phyloP scores from a whole-genome alignment of 2,329 filamentous ascomycete species.

The Aspergillus aculeatus region DNA sequence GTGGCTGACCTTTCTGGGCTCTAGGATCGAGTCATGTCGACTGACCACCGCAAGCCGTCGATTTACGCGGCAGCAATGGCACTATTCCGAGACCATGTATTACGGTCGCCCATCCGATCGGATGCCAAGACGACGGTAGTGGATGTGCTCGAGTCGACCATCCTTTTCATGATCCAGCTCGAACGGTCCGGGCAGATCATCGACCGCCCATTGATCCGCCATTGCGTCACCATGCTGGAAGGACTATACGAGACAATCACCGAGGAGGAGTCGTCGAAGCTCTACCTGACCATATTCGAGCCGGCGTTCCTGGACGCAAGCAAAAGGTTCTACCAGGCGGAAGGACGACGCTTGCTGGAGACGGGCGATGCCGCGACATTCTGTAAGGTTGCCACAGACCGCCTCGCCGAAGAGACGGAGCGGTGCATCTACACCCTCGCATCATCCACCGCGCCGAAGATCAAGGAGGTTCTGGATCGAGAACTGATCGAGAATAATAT shows the following conservation, averaged over 20 bases:
- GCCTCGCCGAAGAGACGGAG: conserved; percentile 76
- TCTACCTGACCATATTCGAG: conserved; percentile 85
- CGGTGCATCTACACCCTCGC: conserved; percentile 82
- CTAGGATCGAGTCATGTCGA: conserved; percentile 75
- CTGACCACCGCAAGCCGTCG: conserved; percentile 69
- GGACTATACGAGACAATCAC: conserved; percentile 77
- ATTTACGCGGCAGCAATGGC: conserved; percentile 85
- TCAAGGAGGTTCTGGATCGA: conserved; percentile 73
- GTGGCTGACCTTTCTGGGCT: conserved; percentile 6
- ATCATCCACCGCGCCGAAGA: conserved; percentile 67
- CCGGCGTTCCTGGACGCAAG: conserved; percentile 71
- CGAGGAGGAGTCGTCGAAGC: conserved; percentile 73
- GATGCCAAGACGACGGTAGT: conserved; percentile 56
- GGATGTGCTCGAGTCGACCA: conserved; percentile 73
- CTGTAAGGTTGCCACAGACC: conserved; percentile 70
- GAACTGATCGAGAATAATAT: conserved; percentile 77
- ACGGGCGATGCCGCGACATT: conserved; percentile 80
- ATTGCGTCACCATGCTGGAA: conserved; percentile 86
- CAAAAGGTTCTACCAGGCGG: conserved; percentile 68
- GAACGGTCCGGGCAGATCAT: conserved; percentile 88
- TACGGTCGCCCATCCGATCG: conserved; percentile 58
- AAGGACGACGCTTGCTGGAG: conserved; percentile 71
- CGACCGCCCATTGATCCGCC: conserved; percentile 76
- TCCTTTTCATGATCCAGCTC: conserved; percentile 89
- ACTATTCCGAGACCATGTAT: conserved; percentile 81